These are phyloP conservation scores for Ophiosphaerella narmari DNA, from an alignment of 2,329 filamentous ascomycete species.

Conservation along the genomic window DNA sequence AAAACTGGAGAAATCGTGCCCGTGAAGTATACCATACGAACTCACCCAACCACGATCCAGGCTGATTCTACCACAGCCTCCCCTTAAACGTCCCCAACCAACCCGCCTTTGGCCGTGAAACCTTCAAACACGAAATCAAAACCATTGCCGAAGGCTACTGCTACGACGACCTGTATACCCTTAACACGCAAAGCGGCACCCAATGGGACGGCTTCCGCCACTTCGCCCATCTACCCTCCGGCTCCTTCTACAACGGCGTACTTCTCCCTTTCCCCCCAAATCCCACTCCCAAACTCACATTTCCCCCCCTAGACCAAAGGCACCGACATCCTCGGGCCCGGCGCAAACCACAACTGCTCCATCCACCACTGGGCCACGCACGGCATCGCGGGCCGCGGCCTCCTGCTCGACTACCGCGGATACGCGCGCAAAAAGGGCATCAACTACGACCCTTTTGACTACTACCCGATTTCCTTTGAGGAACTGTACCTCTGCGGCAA, in stretches of 20 bases:
- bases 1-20: conserved; percentile 60
- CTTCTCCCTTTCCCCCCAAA: too few species aligned
- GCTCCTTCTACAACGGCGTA: conserved; percentile 50
- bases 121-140: conserved; percentile 62
- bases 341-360: conserved; percentile 49
- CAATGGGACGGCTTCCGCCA: conserved; percentile 55
- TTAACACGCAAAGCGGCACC: conserved; percentile 53
- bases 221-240: conserved; percentile 47
- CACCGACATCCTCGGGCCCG: conserved; percentile 47
- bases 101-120: conserved; percentile 58
- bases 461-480: conserved; percentile 49
- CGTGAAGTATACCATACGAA: conserved; percentile 50
- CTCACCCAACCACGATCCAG: neutral
- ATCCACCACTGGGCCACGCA: conserved; percentile 54
- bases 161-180: conserved; percentile 50
- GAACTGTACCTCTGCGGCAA: conserved; percentile 62
- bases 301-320: conserved; percentile 39
- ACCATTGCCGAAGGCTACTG: conserved; percentile 37
- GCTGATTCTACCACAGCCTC: conserved; percentile 44
- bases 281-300: too few species aligned
- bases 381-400: conserved; percentile 51
- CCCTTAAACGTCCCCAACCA: conserved; percentile 58
- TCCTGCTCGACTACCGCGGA: conserved; percentile 51
- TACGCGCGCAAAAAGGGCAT: conserved; percentile 50
- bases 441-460: conserved; percentile 49